These are phyloP conservation scores for Laguncularia racemosa DNA, from an alignment of 345 rosid genomes.

Conservation along the genomic window DNA sequence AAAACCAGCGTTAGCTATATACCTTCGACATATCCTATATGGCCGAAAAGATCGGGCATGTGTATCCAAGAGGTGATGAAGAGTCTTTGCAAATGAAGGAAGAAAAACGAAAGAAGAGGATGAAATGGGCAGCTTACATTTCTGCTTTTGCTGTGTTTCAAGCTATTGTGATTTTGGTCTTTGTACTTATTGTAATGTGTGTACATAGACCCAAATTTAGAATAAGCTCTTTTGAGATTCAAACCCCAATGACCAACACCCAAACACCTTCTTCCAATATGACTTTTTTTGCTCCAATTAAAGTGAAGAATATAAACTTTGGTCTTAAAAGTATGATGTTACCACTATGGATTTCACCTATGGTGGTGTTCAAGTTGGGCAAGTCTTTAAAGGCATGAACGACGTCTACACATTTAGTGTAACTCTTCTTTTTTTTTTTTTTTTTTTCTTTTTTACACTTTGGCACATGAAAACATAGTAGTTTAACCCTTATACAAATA, in stretches of 20 bases:
- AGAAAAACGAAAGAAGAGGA: constrained; percentile 16
- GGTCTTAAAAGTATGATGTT: constrained; percentile 12
- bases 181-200: constrained; percentile 12
- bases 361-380: constrained; percentile 9
- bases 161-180: constrained; percentile 14
- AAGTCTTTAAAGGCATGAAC: too few relatives aligned
- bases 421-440: too few relatives aligned
- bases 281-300: constrained; percentile 7
- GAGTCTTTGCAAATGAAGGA: constrained; percentile 11
- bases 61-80: constrained; percentile 7
- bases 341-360: constrained; percentile 10
- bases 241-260: background rate
- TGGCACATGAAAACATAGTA: too few relatives aligned
- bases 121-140: constrained; percentile 14
- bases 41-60: background rate
- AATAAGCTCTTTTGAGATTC: constrained; percentile 3
- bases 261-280: constrained; percentile 7
- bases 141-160: constrained; percentile 19
- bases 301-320: constrained; percentile 18
- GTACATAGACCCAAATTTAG: constrained; percentile 22
- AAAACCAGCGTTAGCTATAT: background rate
- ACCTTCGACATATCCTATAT: background rate
- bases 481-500: too few relatives aligned
- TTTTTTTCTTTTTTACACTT: too few relatives aligned
- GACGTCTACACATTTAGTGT: too few relatives aligned